Base-by-base conservation (phyloP, 306 rosid genomes). In the Glycine tomentella region DNA sequence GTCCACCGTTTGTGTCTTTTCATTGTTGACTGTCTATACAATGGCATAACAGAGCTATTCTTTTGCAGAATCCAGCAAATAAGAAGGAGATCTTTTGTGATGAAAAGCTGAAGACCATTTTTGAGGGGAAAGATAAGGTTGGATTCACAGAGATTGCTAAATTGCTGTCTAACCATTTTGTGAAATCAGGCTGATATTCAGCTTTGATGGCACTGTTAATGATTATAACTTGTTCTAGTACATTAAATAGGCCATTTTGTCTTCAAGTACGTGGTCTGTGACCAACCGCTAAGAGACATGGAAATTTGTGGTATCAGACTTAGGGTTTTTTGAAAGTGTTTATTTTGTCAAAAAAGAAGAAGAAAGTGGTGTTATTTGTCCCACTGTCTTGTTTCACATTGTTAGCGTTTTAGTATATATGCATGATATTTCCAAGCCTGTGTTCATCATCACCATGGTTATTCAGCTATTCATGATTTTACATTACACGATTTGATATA, bases 31-130 rank as follows among this genome's bases (percentile, higher is more conserved):
- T 77, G 16, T 77, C 36, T 55, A 7, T 67, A 4, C 16, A 59
- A 38, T 81, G 81, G 40, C 70, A 55, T 81, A 51, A 81, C 70
- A 61, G n/a, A n/a, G 65, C 61, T 79, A 13, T 76, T 84, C 55
- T 70, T 79, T 71, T 84, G 90, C 91, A 91, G 95, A 91, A 83
- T 81, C 95, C 93, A 42, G 7, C 84, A 6, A 86, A 89, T 63
- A 91, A 89, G 87, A 91, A 51, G 87, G 90, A 86, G 85, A 81
- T 91, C 69, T 57, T 80, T 33, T 91, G 96, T 75, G 96, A 91
- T 77, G 93, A 70, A n/a, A 91, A 87, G 85, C 75, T 91, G 82
- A 91, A 91, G 93, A 73, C 91, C 50, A 85, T 91, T n/a, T 91
- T 91, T 64, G 84, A 66, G 33, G 93, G 93, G 70, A 89, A 90